These are phyloP conservation scores for Sanghuangporus weigelae DNA, from an alignment of 1,284 basidiomycete species.

Conservation along the genomic window DNA sequence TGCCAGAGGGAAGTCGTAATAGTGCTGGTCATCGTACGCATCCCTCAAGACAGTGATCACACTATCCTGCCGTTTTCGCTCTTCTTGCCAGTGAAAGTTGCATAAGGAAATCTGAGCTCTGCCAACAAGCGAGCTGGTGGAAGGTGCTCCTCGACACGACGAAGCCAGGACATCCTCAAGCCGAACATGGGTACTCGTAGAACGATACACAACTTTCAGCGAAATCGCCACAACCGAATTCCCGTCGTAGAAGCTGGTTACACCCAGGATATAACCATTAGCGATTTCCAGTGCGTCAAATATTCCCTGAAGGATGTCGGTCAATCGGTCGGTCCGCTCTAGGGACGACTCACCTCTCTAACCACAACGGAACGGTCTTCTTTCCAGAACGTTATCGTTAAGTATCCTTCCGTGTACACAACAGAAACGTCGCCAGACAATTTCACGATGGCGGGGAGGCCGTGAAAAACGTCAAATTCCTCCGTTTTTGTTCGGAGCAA, in stretches of 20 bases:
- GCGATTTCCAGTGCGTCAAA: slow-evolving; percentile 6
- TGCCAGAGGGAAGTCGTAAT: neutral
- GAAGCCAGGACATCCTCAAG: neutral
- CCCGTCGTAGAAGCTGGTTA: neutral
- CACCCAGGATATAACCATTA: slow-evolving; percentile 6
- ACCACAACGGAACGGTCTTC: neutral
- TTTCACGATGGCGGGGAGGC: neutral
- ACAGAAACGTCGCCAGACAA: slow-evolving; percentile 1
- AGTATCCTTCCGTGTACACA: slow-evolving; percentile 7
- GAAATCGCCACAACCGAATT: neutral
- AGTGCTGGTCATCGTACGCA: slow-evolving; percentile 1
- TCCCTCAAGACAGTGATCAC: slow-evolving; percentile 7
- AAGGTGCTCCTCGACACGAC: neutral
- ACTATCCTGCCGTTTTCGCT: neutral
- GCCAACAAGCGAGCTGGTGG: neutral
- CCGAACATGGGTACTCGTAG: neutral
- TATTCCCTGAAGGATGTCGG: neutral
- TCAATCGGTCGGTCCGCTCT: neutral
- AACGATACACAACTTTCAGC: neutral
- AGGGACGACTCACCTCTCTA: neutral
- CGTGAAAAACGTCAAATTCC: slow-evolving; percentile 3
- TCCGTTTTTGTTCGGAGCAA: neutral
- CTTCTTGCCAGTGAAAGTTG: slow-evolving; percentile 2
- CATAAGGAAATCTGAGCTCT: slow-evolving; percentile 10
- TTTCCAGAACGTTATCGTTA: slow-evolving; percentile 3